Conservation (phyloP, 345 rosid species). For the Populus euphratica region DNA sequence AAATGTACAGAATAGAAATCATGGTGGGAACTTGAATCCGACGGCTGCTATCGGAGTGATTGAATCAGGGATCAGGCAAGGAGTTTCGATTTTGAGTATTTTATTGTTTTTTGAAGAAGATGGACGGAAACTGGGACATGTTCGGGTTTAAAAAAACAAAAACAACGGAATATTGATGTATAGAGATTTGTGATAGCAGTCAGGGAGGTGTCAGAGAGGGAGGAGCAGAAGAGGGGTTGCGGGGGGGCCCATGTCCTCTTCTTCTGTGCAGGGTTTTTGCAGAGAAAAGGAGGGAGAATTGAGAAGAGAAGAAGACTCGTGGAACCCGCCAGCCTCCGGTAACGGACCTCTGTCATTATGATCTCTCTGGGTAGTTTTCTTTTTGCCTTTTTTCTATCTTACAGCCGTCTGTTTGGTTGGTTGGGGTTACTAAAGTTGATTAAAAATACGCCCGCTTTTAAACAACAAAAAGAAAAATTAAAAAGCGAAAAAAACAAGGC, state of each 20-base stretch:
- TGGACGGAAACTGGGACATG: conserved; percentile 24
- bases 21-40: conserved; percentile 21
- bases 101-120: neutral
- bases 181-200: conserved; percentile 30
- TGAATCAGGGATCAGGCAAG: neutral
- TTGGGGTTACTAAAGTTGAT: neutral
- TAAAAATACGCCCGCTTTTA: neutral
- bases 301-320: conserved; percentile 33
- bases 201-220: conserved; percentile 9
- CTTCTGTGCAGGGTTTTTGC: conserved; percentile 6
- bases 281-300: conserved; percentile 2
- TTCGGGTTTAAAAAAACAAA: neutral
- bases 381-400: neutral
- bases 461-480: neutral
- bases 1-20: neutral
- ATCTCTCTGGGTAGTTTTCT: neutral
- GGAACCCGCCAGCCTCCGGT: conserved; percentile 46
- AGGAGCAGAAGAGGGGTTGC: neutral
- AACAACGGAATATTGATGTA: neutral
- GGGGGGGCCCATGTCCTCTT: neutral
- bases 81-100: neutral
- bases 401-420: neutral
- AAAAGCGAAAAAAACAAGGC: neutral
- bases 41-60: conserved; percentile 38
- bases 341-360: conserved; percentile 19